Evolutionary conservation across 2,329 filamentous ascomycete genomes (phyloP).

Genomic region (Tolypocladium cylindrosporum): DNA sequence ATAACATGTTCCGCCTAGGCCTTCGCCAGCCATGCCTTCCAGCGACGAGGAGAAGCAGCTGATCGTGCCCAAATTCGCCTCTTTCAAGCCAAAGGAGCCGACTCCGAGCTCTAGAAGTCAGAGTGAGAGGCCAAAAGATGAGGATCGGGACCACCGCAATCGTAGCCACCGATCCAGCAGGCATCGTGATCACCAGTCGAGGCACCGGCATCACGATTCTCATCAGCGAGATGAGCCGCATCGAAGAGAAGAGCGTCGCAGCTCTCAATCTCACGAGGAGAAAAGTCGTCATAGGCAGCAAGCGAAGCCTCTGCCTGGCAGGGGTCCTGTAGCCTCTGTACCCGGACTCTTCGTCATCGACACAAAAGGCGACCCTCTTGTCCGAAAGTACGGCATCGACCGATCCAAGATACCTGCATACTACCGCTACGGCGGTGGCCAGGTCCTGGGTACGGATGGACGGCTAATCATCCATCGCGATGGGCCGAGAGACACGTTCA

Average conservation of each 20-base stretch:
- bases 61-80: slow-evolving; percentile 56
- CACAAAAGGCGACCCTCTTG: slow-evolving; percentile 65
- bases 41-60: slow-evolving; percentile 12
- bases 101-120: slow-evolving; percentile 22
- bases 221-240: slow-evolving; percentile 5
- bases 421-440: slow-evolving; percentile 56
- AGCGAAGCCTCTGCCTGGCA: not conserved
- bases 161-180: slow-evolving; percentile 3
- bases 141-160: slow-evolving; percentile 6
- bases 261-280: slow-evolving; percentile 2
- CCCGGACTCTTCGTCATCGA: slow-evolving; percentile 50
- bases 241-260: slow-evolving; percentile 4
- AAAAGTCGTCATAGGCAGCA: not conserved
- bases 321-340: slow-evolving; percentile 2
- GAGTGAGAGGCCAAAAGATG: slow-evolving; percentile 5
- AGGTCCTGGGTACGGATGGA: slow-evolving; percentile 55
- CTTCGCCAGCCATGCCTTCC: slow-evolving; percentile 14
- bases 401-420: slow-evolving; percentile 64
- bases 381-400: slow-evolving; percentile 65
- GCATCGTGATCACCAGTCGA: slow-evolving; percentile 5
- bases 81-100: slow-evolving; percentile 47
- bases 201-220: slow-evolving; percentile 7
- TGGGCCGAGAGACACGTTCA: slow-evolving; percentile 46
- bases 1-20: not conserved
- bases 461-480: slow-evolving; percentile 58